phyloP scores from a whole-genome alignment of 2,329 filamentous ascomycete genomes.

The Dendryphion nanum region DNA sequence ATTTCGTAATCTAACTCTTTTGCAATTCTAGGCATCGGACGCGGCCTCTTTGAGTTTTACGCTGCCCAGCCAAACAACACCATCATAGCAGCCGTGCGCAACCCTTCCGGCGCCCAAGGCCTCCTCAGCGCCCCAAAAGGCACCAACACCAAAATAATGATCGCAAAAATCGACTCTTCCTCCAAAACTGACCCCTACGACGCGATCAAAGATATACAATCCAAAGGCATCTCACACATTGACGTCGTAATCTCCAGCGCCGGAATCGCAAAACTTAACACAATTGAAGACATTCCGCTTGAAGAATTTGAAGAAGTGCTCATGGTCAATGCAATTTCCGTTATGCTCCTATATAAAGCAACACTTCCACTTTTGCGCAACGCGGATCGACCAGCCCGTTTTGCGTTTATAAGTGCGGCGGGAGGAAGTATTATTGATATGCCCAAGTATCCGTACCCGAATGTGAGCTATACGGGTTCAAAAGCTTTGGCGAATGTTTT shows the following conservation, averaged over 20 bases:
- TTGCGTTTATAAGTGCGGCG: too few relatives aligned
- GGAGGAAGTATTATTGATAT: too few relatives aligned
- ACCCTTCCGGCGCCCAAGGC: neutral
- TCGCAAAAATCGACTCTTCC: constrained; percentile 6
- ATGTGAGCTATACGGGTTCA: too few relatives aligned
- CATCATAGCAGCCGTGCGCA: constrained; percentile 4
- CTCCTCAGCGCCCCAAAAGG: constrained; percentile 2
- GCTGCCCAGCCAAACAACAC: constrained; percentile 4
- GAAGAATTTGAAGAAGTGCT: constrained; percentile 7
- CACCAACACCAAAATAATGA: constrained; percentile 2
- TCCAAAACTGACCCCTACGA: constrained; percentile 6
- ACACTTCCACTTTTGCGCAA: constrained; percentile 3
- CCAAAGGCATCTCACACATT: constrained; percentile 4
- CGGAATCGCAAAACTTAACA: constrained; percentile 7
- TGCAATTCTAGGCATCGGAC: constrained; percentile 4
- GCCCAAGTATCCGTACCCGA: too few relatives aligned
- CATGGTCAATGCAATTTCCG: constrained; percentile 6
- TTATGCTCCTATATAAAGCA: constrained; percentile 6
- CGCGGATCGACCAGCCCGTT: too few relatives aligned
- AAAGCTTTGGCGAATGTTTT: too few relatives aligned
- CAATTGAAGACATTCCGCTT: constrained; percentile 7
- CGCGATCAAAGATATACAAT: neutral
- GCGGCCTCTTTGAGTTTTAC: constrained; percentile 3
- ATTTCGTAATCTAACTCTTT: neutral
- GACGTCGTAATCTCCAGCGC: constrained; percentile 11